Base-by-base conservation (phyloP, 345 rosid genomes). In the Hypericum androsaemum region DNA sequence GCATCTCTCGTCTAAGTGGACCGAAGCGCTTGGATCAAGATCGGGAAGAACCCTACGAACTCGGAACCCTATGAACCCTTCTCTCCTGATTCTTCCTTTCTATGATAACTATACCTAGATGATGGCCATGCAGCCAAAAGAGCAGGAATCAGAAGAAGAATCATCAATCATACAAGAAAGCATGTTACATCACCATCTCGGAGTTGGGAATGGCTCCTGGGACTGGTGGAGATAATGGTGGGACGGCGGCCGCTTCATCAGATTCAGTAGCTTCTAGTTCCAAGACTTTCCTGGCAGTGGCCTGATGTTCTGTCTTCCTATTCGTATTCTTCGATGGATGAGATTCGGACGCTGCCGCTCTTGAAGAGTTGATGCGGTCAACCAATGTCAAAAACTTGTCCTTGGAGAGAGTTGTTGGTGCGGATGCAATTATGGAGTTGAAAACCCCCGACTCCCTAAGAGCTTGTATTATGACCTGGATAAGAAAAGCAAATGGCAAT, bases 1-100 rank as follows among this genome's bases (percentile, higher is more conserved):
- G n/a, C n/a, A n/a, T 40, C 53, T 58, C 57, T 56, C 54, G 17
- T 37, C 39, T 11, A 41, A 59, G 41, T 42, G 32, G 32, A 22
- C 32, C 1, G 54, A 47, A 52, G 57, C 66, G 72, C 82, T 68
- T 66, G 74, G 74, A 58, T 66, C 57, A 60, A 38, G 77, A 74
- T 71, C 62, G 67, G 77, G 77, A 71, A 71, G 74, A 71, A 68
- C 66, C 68, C 32, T 22, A 22, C 4, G 32, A 22, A 22, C 53
- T 39, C 50, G 35, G 14, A 60, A 55, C 52, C 48, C 62, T 44
- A 22, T 54, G 37, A 8, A 50, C 65, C 63, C 64, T 46, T 53
- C 65, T 43, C 55, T 56, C 77, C 65, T 46, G 70, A 59, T 64
- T 69, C 75, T 63, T 64, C 77, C 67, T 68, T 57, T 53, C 15